These are phyloP conservation scores for Fusarium foetens DNA, from an alignment of 2,329 filamentous ascomycete species.

Conservation along the genomic window DNA sequence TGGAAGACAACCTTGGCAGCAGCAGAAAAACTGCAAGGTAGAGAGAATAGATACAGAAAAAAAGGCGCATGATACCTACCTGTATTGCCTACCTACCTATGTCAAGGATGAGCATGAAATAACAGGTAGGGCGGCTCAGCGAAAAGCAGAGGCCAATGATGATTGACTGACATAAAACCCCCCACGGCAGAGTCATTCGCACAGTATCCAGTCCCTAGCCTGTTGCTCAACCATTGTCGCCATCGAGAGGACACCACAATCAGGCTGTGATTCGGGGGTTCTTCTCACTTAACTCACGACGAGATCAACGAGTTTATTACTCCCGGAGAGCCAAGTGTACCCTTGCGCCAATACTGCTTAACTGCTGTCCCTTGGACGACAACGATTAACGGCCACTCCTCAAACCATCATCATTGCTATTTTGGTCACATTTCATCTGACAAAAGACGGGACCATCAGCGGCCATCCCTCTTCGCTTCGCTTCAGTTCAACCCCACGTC, in stretches of 20 bases:
- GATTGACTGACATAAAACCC: conserved; percentile 31
- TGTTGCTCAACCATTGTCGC: conserved; percentile 6
- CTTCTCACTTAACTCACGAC: conserved; percentile 23
- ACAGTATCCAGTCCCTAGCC: conserved; percentile 2
- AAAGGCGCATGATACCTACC: conserved; percentile 21
- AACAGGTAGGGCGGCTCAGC: conserved; percentile 7
- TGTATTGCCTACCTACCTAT: background rate
- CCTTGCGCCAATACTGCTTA: background rate
- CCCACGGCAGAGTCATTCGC: conserved; percentile 36
- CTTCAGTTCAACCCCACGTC: conserved; percentile 33
- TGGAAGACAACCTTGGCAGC: conserved; percentile 13
- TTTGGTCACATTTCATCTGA: conserved; percentile 11
- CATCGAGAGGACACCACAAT: conserved; percentile 6
- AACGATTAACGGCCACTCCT: background rate
- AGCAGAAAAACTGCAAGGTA: background rate
- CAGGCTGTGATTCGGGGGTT: conserved; percentile 6
- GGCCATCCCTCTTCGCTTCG: conserved; percentile 18
- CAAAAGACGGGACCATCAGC: conserved; percentile 20
- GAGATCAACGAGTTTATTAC: background rate
- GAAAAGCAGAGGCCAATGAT: conserved; percentile 11
- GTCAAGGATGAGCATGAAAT: background rate
- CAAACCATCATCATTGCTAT: conserved; percentile 1
- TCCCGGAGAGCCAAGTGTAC: background rate
- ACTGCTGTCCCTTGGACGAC: background rate
- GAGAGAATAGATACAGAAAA: background rate